Percentiles rank a stretch among this genome's conserved stretches.
phyloP scores from a whole-genome alignment of 768 basidiomycete species.

The Collybia nuda region DNA sequence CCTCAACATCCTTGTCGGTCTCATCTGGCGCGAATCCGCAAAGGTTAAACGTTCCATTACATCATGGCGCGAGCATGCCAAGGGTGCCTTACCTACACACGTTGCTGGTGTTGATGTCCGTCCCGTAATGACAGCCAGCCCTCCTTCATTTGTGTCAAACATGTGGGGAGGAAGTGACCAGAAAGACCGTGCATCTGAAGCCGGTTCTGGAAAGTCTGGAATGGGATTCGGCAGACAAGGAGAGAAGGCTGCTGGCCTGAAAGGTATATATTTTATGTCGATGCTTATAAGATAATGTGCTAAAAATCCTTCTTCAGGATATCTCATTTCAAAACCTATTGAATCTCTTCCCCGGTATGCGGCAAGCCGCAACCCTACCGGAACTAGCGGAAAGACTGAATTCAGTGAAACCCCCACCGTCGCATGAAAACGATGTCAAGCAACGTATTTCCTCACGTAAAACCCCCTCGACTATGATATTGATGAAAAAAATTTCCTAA shows the following conservation, averaged over 20 bases:
- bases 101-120: slow-evolving; percentile 34
- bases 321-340: slow-evolving; percentile 59
- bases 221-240: slow-evolving; percentile 82
- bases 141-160: slow-evolving; percentile 36
- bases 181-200: slow-evolving; percentile 4
- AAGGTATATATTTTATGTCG: slow-evolving; percentile 35
- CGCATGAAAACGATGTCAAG: neutral
- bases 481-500: neutral
- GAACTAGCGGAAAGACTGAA: slow-evolving; percentile 6
- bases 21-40: slow-evolving; percentile 66
- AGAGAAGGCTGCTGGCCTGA: slow-evolving; percentile 68
- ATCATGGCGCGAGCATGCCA: slow-evolving; percentile 58
- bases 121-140: slow-evolving; percentile 28
- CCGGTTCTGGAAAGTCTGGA: slow-evolving; percentile 38
- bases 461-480: neutral
- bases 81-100: slow-evolving; percentile 53
- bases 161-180: slow-evolving; percentile 22
- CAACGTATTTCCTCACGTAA: neutral
- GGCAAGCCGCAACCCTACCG: slow-evolving; percentile 18
- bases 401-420: slow-evolving; percentile 3
- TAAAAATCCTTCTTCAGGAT: slow-evolving; percentile 31
- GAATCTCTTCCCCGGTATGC: slow-evolving; percentile 64
- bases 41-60: slow-evolving; percentile 63
- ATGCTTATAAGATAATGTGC: slow-evolving; percentile 1
- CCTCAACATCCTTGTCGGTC: slow-evolving; percentile 77